Percentiles rank a stretch among this genome's conserved stretches.
These are phyloP conservation scores for Flammula alnicola DNA, from an alignment of 1,284 basidiomycete genomes.

Conservation along the genomic window DNA sequence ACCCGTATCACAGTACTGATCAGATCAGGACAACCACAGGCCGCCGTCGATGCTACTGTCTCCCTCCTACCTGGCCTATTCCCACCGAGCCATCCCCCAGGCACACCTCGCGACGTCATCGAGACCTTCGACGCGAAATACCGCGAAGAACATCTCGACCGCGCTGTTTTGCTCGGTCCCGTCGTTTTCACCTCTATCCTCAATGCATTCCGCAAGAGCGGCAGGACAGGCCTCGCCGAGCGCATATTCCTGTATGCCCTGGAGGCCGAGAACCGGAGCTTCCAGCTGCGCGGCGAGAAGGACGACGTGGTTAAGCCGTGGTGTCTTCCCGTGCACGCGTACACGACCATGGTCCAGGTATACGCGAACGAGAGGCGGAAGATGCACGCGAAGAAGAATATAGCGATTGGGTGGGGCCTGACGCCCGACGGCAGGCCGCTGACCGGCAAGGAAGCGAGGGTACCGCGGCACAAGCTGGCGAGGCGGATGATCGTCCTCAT, in stretches of 20 bases:
- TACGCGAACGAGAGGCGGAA: constrained; percentile 50
- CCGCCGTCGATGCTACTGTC: constrained; percentile 45
- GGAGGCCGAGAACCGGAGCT: constrained; percentile 47
- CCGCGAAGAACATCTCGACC: constrained; percentile 37
- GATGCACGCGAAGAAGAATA: constrained; percentile 27
- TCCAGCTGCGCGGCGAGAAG: constrained; percentile 38
- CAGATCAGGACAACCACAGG: constrained; percentile 50
- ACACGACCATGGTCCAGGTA: constrained; percentile 71
- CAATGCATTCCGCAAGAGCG: constrained; percentile 62
- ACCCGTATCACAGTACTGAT: constrained; percentile 57
- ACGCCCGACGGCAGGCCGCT: neutral
- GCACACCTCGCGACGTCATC: neutral
- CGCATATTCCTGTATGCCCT: constrained; percentile 66
- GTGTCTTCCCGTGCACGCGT: constrained; percentile 67
- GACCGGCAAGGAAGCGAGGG: neutral
- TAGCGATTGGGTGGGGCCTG: constrained; percentile 5
- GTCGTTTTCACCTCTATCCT: constrained; percentile 60
- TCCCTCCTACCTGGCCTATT: constrained; percentile 66
- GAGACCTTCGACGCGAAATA: constrained; percentile 13
- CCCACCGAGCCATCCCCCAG: constrained; percentile 36
- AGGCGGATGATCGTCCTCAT: constrained; percentile 8
- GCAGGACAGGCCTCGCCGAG: constrained; percentile 60
- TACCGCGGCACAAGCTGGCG: constrained; percentile 5
- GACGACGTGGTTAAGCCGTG: constrained; percentile 46
- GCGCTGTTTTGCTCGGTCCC: constrained; percentile 58